Evolutionary conservation across 176 grass and related monocot species (phyloP).

Genomic region (Poa pratensis): DNA sequence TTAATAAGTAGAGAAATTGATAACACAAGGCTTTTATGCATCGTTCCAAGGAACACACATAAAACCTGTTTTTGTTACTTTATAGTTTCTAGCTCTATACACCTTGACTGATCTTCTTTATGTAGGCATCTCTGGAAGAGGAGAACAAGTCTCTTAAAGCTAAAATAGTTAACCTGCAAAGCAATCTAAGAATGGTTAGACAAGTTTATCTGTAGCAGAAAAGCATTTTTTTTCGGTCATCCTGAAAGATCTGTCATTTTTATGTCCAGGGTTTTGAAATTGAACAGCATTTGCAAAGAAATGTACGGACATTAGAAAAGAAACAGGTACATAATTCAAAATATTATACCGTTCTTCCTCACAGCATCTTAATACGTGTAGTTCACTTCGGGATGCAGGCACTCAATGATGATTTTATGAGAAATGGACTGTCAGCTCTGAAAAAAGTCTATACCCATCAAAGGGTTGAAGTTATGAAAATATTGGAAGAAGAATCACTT

Average conservation of each 20-base stretch:
- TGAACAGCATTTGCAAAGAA: slow-evolving; percentile 87
- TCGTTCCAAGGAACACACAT: background rate
- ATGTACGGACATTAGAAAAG: slow-evolving; percentile 66
- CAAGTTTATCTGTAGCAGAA: slow-evolving; percentile 1
- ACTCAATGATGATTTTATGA: slow-evolving; percentile 60
- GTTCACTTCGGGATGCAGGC: slow-evolving; percentile 55
- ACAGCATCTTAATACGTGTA: background rate
- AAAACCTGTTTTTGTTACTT: background rate
- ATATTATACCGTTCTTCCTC: slow-evolving; percentile 28
- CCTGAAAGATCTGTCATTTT: slow-evolving; percentile 43
- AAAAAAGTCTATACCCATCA: slow-evolving; percentile 49
- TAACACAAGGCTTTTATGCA: background rate
- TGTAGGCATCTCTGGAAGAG: slow-evolving; percentile 79
- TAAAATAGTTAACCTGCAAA: slow-evolving; percentile 90
- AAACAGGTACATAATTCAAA: slow-evolving; percentile 59
- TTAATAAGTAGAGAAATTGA: background rate
- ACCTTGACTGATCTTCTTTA: slow-evolving; percentile 16
- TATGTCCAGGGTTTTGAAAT: slow-evolving; percentile 77
- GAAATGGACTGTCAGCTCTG: slow-evolving; percentile 58
- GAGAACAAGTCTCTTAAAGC: slow-evolving; percentile 80
- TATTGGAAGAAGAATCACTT: slow-evolving; percentile 80
- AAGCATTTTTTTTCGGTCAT: slow-evolving; percentile 22
- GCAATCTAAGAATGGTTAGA: slow-evolving; percentile 92
- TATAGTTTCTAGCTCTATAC: slow-evolving; percentile 2
- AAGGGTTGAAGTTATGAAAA: slow-evolving; percentile 69